Evolutionary conservation across 768 basidiomycete genomes (phyloP).

Genomic region (Tephrocybe sp.): DNA sequence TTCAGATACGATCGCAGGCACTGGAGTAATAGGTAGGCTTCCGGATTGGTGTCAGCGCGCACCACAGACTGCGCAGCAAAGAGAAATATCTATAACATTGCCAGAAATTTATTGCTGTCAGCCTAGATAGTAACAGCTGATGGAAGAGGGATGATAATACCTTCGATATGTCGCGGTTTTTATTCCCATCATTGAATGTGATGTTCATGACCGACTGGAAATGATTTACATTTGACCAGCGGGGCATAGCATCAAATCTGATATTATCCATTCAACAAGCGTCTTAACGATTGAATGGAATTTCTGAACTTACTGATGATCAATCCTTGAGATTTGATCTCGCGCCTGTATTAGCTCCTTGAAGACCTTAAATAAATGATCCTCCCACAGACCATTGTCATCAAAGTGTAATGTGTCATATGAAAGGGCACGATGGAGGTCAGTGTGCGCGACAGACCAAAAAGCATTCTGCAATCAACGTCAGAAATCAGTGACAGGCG

Average conservation of each 20-base stretch:
- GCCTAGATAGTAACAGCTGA: too few species aligned
- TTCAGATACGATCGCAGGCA: too few species aligned
- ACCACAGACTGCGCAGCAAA: not conserved
- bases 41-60: not conserved
- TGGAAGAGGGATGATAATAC: too few species aligned
- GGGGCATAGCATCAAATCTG: slow-evolving; percentile 8
- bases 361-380: slow-evolving; percentile 30
- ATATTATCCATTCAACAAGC: not conserved
- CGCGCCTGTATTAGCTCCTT: slow-evolving; percentile 18
- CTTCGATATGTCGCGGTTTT: slow-evolving; percentile 13
- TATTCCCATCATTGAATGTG: slow-evolving; percentile 13
- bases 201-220: slow-evolving; percentile 10
- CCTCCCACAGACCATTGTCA: slow-evolving; percentile 29
- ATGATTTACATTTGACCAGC: slow-evolving; percentile 11
- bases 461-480: slow-evolving; percentile 48
- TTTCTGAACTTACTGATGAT: slow-evolving; percentile 27
- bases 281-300: not conserved
- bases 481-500: not conserved
- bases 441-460: slow-evolving; percentile 32
- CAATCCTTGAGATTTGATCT: slow-evolving; percentile 11
- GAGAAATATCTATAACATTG: slow-evolving; percentile 9
- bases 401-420: slow-evolving; percentile 39
- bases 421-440: slow-evolving; percentile 31
- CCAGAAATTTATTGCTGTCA: too few species aligned
- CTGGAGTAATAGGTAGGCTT: not conserved